Conservation (phyloP, 352 stramenopile genomes). For the Ochromonadaceae sp. region DNA sequence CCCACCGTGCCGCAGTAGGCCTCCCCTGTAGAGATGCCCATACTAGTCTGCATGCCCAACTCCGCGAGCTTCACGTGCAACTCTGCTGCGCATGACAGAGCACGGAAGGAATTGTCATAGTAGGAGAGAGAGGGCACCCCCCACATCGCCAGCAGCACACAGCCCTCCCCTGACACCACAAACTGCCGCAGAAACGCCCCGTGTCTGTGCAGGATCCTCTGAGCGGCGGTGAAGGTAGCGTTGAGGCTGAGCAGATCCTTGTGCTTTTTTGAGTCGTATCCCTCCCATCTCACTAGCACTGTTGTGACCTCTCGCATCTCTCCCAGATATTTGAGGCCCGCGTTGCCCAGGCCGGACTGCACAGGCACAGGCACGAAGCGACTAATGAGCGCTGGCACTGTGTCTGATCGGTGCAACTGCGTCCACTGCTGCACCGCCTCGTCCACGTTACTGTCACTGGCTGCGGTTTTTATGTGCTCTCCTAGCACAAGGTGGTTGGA, state of each 20-base stretch:
- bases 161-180: conserved; percentile 16
- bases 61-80: background rate
- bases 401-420: background rate
- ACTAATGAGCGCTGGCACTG: too few relatives aligned
- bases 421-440: background rate
- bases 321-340: too few relatives aligned
- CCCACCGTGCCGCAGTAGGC: conserved; percentile 16
- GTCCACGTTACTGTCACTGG: background rate
- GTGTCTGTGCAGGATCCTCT: conserved; percentile 17
- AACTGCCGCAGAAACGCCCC: conserved; percentile 18
- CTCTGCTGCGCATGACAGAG: conserved; percentile 6
- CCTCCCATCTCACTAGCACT: background rate
- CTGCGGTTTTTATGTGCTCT: too few relatives aligned
- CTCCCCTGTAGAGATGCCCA: conserved; percentile 18
- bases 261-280: background rate
- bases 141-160: conserved; percentile 16
- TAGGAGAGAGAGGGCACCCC: conserved; percentile 17
- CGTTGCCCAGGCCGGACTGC: too few relatives aligned
- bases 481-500: background rate
- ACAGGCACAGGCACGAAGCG: too few relatives aligned
- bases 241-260: conserved; percentile 10
- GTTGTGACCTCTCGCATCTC: background rate
- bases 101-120: conserved; percentile 6
- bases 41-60: conserved; percentile 8
- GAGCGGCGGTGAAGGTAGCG: conserved; percentile 17